Evolutionary conservation across 176 grass and related monocot species (phyloP), one percentile per base, ranked within the genome.

Genomic region (Cenchrus americanus): DNA sequence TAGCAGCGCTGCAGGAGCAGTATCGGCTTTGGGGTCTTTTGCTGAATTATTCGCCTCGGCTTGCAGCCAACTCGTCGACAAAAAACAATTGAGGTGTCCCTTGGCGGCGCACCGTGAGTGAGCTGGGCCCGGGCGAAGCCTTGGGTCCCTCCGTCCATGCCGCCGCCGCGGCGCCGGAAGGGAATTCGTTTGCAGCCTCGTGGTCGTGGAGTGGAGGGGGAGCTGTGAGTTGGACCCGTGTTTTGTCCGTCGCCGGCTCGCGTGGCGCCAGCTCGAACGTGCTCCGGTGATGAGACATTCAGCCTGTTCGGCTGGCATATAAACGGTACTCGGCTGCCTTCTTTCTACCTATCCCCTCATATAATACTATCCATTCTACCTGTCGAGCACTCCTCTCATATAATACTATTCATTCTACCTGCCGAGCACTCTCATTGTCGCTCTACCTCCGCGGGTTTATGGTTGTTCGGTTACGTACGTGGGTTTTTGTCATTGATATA

Each of bases 151-250:
- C 27, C 27, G 27, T 32, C 73, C 73, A n/a, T 5, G 32, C 32
- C 14, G 72, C 50, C 8, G 71, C 49, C 0, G 41, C 21, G 42
- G 10, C 7, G 59, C 40, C 43, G 76, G 59, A 78, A 22, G 42
- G 34, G 23, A 32, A 30, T 75, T 22, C 62, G 49, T 44, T 67
- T 84, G 61, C 52, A 63, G 57, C 19, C 19, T 76, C 2, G 7
- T 19, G 27, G 27, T 59, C 21, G 55, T 59, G 55, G 53, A 8
- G 48, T 13, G 1, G 9, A 1, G 52, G 7, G 5, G 9, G 21
- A 69, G 65, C 34, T 68, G 65, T 13, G 58, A 18, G 22, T 64
- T 79, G 76, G 76, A 79, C 60, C 43, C 60, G 76, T 79, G 76
- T 79, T 79, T 79, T 49, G 60, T 79, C 76, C 60, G 44, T 79